phyloP scores from a whole-genome alignment of 805 yeast genomes.

The Monosporozyma yasuniensis region DNA sequence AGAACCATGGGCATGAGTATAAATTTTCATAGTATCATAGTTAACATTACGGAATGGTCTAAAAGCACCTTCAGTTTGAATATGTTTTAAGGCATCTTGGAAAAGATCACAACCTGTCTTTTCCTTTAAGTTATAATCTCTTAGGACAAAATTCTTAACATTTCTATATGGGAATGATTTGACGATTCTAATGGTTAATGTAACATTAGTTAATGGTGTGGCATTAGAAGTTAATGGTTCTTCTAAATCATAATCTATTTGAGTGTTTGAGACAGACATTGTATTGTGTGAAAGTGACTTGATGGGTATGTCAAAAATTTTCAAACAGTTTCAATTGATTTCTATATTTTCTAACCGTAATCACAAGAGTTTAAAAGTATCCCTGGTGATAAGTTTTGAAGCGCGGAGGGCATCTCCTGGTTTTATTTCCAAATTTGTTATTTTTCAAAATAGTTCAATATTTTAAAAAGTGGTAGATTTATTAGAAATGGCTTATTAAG shows the following conservation, averaged over 20 bases:
- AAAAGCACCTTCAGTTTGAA: constrained; percentile 52
- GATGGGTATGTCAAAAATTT: not conserved
- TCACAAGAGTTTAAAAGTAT: not conserved
- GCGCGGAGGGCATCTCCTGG: not conserved
- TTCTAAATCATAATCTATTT: constrained; percentile 33
- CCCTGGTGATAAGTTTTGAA: not conserved
- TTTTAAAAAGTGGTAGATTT: not conserved
- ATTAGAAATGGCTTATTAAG: not conserved
- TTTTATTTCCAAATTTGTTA: not conserved
- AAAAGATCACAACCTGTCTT: constrained; percentile 60
- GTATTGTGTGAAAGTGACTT: not conserved
- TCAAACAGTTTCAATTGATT: not conserved
- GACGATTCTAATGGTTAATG: constrained; percentile 75
- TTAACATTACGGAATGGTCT: constrained; percentile 75
- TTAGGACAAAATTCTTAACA: constrained; percentile 65
- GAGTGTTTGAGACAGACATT: not conserved
- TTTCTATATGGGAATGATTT: constrained; percentile 90
- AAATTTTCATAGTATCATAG: constrained; percentile 72
- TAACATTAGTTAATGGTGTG: constrained; percentile 57
- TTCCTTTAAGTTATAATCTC: constrained; percentile 57
- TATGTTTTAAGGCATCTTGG: constrained; percentile 38
- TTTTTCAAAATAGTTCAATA: not conserved
- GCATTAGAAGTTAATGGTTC: constrained; percentile 77
- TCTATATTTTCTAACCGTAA: no score
- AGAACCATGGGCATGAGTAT: constrained; percentile 90